Evolutionary conservation across 2,329 filamentous ascomycete species (phyloP), one percentile per base, ranked within the genome.

Genomic region (Cladophialophora bantiana): DNA sequence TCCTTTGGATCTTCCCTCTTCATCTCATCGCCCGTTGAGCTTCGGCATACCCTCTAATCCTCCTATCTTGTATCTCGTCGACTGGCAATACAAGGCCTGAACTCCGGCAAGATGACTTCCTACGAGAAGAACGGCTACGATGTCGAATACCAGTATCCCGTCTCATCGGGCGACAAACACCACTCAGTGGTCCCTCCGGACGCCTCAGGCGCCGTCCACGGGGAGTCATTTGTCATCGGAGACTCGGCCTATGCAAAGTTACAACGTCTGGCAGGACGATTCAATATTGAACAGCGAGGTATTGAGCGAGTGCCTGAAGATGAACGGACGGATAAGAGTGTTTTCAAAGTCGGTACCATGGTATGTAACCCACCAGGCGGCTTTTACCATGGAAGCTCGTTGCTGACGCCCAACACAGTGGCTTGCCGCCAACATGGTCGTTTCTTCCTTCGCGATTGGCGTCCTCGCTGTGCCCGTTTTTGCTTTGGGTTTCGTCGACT

Each of bases 361-460:
- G 89, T 91, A 83, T 76, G 84, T 78, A 70, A 65, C 18, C 31
- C n/a, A 13, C 10, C 20, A 20, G 20, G 34, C 4, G 55, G 9
- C 18, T 42, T 7, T n/a, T n/a, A n/a, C n/a, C 18, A 7, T 12
- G 7, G 15, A 31, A 20, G 3, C 45, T 50, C 13, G 20, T 31
- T 32, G 0, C 61, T 64, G 35, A 64, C 54, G 4, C 18, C 52
- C 50, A 64, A 12, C 26, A 71, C 70, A 90, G 88, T 93, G 90
- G 90, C 82, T 92, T 53, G 89, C 90, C 1, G 89, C 90, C 73
- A 93, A 93, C 78, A 88, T 93, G 88, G 89, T 91, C 61, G 88
- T 92, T 56, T 89, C 88, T 31, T 89, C 89, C 13, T 92, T 93
- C 74, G 90, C 91, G 57, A 89, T 93, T 64, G 92, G 90, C 54